A percentile compares a stretch with the other conserved stretches of the same genome.
These are phyloP conservation scores for Trapa incisa DNA, from an alignment of 345 rosid species.

Conservation along the genomic window DNA sequence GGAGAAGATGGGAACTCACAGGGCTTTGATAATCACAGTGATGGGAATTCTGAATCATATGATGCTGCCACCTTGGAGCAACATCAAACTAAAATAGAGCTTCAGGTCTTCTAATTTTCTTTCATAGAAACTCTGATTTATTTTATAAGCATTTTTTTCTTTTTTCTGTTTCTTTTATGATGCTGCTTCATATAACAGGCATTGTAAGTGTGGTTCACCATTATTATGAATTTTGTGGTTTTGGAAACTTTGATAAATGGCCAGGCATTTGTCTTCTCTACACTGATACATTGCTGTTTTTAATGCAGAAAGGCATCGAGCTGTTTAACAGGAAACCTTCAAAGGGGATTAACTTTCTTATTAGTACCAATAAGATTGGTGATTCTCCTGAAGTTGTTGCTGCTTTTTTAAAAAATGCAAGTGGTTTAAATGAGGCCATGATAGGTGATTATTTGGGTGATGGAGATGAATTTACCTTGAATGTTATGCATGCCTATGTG, in stretches of 20 bases:
- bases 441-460: slow-evolving; percentile 97
- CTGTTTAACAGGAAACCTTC: slow-evolving; percentile 83
- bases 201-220: background rate
- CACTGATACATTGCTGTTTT: slow-evolving; percentile 22
- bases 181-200: background rate
- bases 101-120: slow-evolving; percentile 43
- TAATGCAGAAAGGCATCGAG: slow-evolving; percentile 76
- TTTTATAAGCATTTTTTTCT: background rate
- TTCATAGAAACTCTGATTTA: background rate
- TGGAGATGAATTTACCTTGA: slow-evolving; percentile 78
- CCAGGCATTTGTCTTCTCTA: background rate
- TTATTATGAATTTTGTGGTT: background rate
- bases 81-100: slow-evolving; percentile 81
- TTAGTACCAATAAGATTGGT: slow-evolving; percentile 57
- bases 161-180: background rate
- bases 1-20: slow-evolving; percentile 49
- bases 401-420: slow-evolving; percentile 55
- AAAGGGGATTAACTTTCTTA: slow-evolving; percentile 80
- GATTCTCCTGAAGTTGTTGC: slow-evolving; percentile 76
- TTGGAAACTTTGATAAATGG: background rate
- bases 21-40: slow-evolving; percentile 62
- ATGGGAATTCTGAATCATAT: slow-evolving; percentile 53
- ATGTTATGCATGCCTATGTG: slow-evolving; percentile 93
- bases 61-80: slow-evolving; percentile 83
- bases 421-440: slow-evolving; percentile 64